Percentiles rank a stretch among this genome's conserved stretches.
These are phyloP conservation scores for Rhododendron henanense DNA, from an alignment of 148 eudicot genomes.

Conservation along the genomic window DNA sequence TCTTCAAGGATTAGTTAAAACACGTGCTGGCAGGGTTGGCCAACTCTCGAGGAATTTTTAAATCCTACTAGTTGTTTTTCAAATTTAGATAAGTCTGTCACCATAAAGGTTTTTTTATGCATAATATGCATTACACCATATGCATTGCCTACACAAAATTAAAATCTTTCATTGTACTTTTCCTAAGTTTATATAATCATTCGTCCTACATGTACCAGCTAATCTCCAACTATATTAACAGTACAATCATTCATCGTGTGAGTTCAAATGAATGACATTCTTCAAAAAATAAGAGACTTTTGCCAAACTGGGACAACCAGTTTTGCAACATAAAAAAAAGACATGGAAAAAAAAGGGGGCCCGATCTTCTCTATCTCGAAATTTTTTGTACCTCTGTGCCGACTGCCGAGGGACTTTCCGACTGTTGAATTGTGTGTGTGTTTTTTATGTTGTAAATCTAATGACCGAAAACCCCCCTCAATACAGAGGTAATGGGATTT, in stretches of 20 bases:
- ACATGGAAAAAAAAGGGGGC: too few relatives aligned
- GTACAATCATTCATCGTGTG: background rate
- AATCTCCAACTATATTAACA: background rate
- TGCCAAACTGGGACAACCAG: background rate
- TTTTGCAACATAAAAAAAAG: background rate
- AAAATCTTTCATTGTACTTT: background rate
- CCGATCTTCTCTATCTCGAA: too few relatives aligned
- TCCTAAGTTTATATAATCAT: background rate
- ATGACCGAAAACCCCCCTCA: too few relatives aligned
- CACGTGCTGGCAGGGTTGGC: background rate
- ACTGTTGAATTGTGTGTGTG: too few relatives aligned
- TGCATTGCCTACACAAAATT: background rate
- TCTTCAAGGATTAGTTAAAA: background rate
- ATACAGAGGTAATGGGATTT: too few relatives aligned
- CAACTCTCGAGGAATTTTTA: background rate
- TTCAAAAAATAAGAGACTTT: background rate
- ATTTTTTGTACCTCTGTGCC: too few relatives aligned
- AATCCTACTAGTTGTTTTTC: background rate
- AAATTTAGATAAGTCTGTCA: background rate
- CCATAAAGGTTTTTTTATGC: background rate
- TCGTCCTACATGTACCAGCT: slow-evolving; percentile 1
- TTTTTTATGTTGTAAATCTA: too few relatives aligned
- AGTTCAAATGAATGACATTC: background rate
- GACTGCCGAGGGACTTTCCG: too few relatives aligned
- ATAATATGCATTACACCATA: background rate